Conservation (phyloP, 2,329 filamentous ascomycete genomes). For the Fusarium redolens region DNA sequence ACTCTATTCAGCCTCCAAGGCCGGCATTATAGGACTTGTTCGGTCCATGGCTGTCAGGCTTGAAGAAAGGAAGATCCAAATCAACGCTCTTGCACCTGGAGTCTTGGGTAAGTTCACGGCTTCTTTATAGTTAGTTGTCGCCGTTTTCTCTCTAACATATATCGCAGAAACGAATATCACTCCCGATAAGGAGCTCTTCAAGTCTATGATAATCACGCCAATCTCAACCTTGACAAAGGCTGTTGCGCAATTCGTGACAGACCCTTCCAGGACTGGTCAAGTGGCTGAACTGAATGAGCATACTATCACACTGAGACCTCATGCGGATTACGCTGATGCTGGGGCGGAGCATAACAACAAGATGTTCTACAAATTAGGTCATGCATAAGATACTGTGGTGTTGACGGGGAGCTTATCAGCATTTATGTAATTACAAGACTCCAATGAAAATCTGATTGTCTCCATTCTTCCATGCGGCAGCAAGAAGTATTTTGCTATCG, state of each 20-base stretch:
- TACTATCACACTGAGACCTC: not conserved
- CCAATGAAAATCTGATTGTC: too few relatives aligned
- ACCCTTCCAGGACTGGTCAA: not conserved
- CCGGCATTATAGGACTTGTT: not conserved
- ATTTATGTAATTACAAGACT: too few relatives aligned
- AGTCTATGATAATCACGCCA: not conserved
- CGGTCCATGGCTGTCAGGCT: not conserved
- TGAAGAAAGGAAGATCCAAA: not conserved
- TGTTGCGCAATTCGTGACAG: not conserved
- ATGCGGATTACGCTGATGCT: not conserved
- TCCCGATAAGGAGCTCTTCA: not conserved
- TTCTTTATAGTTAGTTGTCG: fast-evolving
- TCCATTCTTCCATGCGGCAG: too few relatives aligned
- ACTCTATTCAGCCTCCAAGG: not conserved
- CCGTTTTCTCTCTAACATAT: not conserved
- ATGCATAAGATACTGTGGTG: not conserved
- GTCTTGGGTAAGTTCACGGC: not conserved
- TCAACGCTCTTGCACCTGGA: constrained; percentile 9
- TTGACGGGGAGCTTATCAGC: too few relatives aligned
- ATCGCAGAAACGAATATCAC: not conserved
- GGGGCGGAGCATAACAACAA: constrained; percentile 11
- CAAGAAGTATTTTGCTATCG: too few relatives aligned
- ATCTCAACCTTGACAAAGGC: not conserved
- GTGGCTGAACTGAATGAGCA: not conserved
- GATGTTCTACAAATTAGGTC: constrained; percentile 2